Percentiles rank a stretch among this genome's conserved stretches.
Conservation (phyloP, 2,329 filamentous ascomycete genomes). For the Cordyceps fumosorosea region DNA sequence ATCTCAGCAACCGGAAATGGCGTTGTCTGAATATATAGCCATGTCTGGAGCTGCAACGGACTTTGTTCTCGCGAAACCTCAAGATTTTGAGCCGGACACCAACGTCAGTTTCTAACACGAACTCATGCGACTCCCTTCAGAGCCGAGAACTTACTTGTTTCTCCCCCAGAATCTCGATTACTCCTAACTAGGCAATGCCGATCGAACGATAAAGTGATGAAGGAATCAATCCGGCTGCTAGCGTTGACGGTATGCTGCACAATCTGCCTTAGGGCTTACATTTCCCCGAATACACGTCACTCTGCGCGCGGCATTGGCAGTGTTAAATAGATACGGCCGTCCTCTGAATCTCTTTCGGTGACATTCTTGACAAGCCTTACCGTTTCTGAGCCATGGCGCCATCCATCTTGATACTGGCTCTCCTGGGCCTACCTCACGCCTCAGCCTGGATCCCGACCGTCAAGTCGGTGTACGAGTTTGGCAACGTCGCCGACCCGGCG, state of each 20-base stretch:
- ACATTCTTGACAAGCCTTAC: not conserved
- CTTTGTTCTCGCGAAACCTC: too few relatives aligned
- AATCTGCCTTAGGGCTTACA: not conserved
- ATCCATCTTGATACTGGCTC: not conserved
- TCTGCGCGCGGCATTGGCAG: too few relatives aligned
- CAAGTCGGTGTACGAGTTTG: slow-evolving; percentile 2
- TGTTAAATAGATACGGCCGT: too few relatives aligned
- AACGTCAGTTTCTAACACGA: too few relatives aligned
- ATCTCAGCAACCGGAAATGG: too few relatives aligned
- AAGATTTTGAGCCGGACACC: too few relatives aligned
- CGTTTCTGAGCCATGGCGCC: not conserved
- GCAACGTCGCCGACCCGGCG: slow-evolving; percentile 2
- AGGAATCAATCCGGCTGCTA: not conserved
- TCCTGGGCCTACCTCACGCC: not conserved
- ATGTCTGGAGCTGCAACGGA: too few relatives aligned
- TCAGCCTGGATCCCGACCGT: slow-evolving; percentile 12
- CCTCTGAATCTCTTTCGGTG: not conserved
- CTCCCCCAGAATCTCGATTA: not conserved
- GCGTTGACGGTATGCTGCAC: not conserved
- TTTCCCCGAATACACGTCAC: not conserved
- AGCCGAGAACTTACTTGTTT: too few relatives aligned
- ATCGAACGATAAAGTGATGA: not conserved
- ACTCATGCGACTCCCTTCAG: too few relatives aligned
- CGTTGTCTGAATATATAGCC: too few relatives aligned
- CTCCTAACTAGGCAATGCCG: not conserved